A percentile compares a stretch with the other conserved stretches of the same genome.
Conservation (phyloP, 2,329 filamentous ascomycete genomes). For the Pseudofabraea citricarpa region DNA sequence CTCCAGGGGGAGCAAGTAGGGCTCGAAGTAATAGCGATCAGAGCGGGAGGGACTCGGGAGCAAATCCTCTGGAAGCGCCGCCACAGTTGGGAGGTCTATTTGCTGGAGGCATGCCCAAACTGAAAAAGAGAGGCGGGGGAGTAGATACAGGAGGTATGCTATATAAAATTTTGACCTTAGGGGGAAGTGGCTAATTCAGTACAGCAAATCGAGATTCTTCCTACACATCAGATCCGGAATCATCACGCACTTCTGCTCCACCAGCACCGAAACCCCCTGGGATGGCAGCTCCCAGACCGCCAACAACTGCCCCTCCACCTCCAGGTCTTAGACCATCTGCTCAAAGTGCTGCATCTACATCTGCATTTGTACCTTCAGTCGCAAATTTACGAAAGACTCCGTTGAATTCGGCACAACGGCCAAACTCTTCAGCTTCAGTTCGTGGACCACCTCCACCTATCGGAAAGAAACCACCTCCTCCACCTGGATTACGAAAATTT, state of each 20-base stretch:
- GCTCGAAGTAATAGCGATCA: slow-evolving; percentile 82
- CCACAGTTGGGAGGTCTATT: slow-evolving; percentile 87
- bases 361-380: slow-evolving; percentile 47
- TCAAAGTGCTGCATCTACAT: slow-evolving; percentile 41
- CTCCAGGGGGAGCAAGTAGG: slow-evolving; percentile 55
- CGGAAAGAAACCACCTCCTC: slow-evolving; percentile 68
- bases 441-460: slow-evolving; percentile 73
- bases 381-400: slow-evolving; percentile 56
- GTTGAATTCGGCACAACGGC: slow-evolving; percentile 44
- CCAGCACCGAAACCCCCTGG: slow-evolving; percentile 54
- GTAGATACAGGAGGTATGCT: slow-evolving; percentile 64
- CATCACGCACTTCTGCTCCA: slow-evolving; percentile 52
- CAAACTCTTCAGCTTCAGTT: slow-evolving; percentile 55
- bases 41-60: slow-evolving; percentile 40
- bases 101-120: slow-evolving; percentile 89
- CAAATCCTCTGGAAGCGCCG: slow-evolving; percentile 49
- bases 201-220: slow-evolving; percentile 63
- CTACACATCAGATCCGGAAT: slow-evolving; percentile 78
- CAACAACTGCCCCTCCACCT: slow-evolving; percentile 52
- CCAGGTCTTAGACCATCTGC: slow-evolving; percentile 48
- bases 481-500: slow-evolving; percentile 54
- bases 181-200: too few relatives aligned
- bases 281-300: slow-evolving; percentile 51
- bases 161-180: not conserved
- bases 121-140: slow-evolving; percentile 80